Percentiles rank a stretch among this genome's conserved stretches.
These are phyloP conservation scores for Trichocladium uniseriatum DNA, from an alignment of 495 filamentous ascomycete species.

Conservation along the genomic window DNA sequence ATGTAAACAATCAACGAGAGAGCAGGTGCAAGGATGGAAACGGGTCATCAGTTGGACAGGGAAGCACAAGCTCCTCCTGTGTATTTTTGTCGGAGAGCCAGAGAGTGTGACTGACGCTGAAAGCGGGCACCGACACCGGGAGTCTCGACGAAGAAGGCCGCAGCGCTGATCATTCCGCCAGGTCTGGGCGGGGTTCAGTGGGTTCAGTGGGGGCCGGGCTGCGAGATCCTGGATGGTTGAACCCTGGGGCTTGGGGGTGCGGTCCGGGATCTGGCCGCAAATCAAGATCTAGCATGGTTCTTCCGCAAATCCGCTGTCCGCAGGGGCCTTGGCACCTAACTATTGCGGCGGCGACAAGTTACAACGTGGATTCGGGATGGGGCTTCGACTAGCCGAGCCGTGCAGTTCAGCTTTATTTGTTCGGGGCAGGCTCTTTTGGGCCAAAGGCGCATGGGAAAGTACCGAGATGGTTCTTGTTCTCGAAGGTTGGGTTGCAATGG, in stretches of 20 bases:
- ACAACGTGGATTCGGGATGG: background rate
- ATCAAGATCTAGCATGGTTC: conserved; percentile 18
- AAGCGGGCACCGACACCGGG: background rate
- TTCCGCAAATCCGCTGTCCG: background rate
- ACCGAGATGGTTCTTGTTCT: background rate
- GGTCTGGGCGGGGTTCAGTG: background rate
- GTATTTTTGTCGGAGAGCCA: too few relatives aligned
- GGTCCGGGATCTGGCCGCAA: conserved; percentile 17
- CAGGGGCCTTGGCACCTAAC: too few relatives aligned
- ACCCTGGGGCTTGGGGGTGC: conserved; percentile 11
- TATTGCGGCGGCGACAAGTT: too few relatives aligned
- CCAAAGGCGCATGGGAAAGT: background rate
- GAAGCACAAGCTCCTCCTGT: too few relatives aligned
- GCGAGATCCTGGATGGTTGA: background rate
- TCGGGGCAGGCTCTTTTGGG: background rate
- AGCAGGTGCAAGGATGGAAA: too few relatives aligned
- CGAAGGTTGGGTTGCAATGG: background rate
- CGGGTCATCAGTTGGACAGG: too few relatives aligned
- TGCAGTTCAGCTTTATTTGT: too few relatives aligned
- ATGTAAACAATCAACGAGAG: too few relatives aligned
- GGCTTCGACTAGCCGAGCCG: background rate
- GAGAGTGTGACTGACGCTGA: too few relatives aligned
- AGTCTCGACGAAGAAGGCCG: background rate
- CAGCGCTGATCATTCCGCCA: background rate
- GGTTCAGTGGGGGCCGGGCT: background rate